Percentiles rank a stretch among this genome's conserved stretches.
Evolutionary conservation across 352 stramenopile genomes (phyloP).

Genomic region (Phytopythium mirpurense): DNA sequence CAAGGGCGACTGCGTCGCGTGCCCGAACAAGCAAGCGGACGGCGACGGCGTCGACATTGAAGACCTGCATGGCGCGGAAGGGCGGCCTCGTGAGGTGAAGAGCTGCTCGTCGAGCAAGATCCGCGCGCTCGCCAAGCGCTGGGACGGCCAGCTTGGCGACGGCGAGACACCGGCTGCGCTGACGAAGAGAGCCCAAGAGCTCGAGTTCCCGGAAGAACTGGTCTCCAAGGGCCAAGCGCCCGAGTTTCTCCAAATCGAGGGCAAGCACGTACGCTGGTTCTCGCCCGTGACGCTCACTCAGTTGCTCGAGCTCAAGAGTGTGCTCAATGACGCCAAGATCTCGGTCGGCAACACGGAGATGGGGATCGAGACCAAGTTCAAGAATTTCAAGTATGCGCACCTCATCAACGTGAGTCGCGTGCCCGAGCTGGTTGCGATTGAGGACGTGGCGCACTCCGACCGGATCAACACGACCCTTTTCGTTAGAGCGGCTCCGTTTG

Average conservation of each 20-base stretch:
- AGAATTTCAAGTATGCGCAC: constrained; percentile 73
- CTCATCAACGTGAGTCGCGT: constrained; percentile 71
- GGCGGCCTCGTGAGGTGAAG: constrained; percentile 30
- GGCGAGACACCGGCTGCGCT: constrained; percentile 17
- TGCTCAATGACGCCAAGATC: constrained; percentile 87
- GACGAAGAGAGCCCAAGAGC: constrained; percentile 8
- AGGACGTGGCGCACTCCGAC: constrained; percentile 28
- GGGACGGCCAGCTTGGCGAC: constrained; percentile 10
- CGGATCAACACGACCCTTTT: constrained; percentile 47
- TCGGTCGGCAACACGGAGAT: constrained; percentile 97
- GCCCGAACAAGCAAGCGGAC: constrained; percentile 50
- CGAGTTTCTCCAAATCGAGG: constrained; percentile 62
- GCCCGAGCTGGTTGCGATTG: constrained; percentile 49
- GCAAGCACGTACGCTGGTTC: constrained; percentile 88
- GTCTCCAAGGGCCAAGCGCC: constrained; percentile 43
- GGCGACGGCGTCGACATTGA: constrained; percentile 47
- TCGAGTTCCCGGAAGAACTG: constrained; percentile 55
- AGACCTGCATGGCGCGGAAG: constrained; percentile 28
- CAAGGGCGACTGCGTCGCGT: constrained; percentile 59
- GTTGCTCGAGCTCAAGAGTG: constrained; percentile 84
- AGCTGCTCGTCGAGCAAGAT: constrained; percentile 72
- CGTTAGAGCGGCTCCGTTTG: constrained; percentile 30
- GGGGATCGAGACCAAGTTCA: constrained; percentile 95
- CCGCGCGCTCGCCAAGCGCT: constrained; percentile 40
- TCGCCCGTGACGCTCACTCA: constrained; percentile 87